phyloP scores from a whole-genome alignment of 2,329 filamentous ascomycete genomes.

The Lecanoromycetidae sp. region DNA sequence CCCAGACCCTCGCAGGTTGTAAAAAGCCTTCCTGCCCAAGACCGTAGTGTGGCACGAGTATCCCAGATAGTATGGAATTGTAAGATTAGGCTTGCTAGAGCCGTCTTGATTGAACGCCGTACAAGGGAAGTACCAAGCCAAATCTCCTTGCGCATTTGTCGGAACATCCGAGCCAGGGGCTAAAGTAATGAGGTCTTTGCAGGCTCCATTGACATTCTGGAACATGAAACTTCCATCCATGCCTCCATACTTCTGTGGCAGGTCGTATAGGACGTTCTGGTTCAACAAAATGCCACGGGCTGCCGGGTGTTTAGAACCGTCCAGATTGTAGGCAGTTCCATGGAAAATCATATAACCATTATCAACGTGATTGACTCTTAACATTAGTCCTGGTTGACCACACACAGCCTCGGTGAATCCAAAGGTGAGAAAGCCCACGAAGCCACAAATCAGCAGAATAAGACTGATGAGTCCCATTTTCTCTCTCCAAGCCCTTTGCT shows the following conservation, averaged over 20 bases:
- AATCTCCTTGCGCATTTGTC: constrained; percentile 56
- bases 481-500: constrained; percentile 89
- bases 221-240: constrained; percentile 94
- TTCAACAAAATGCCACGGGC: constrained; percentile 63
- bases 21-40: constrained; percentile 60
- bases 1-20: constrained; percentile 55
- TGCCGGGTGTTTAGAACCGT: constrained; percentile 61
- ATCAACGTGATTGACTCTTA: constrained; percentile 72
- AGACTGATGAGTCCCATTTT: constrained; percentile 96
- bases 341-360: constrained; percentile 92
- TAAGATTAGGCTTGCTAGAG: constrained; percentile 62
- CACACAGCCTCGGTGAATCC: constrained; percentile 89
- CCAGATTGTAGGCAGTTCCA: constrained; percentile 76
- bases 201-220: constrained; percentile 95
- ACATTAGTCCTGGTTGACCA: constrained; percentile 54
- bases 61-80: constrained; percentile 64
- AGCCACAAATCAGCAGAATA: constrained; percentile 73
- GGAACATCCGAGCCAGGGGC: constrained; percentile 64
- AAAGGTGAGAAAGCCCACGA: constrained; percentile 92
- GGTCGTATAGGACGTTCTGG: constrained; percentile 75
- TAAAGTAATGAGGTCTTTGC: constrained; percentile 75
- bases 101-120: constrained; percentile 86
- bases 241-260: constrained; percentile 71
- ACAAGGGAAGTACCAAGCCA: constrained; percentile 98
- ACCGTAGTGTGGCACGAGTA: constrained; percentile 78